Conservation (phyloP, 2,329 filamentous ascomycete species). For the Neofusicoccum sp. region DNA sequence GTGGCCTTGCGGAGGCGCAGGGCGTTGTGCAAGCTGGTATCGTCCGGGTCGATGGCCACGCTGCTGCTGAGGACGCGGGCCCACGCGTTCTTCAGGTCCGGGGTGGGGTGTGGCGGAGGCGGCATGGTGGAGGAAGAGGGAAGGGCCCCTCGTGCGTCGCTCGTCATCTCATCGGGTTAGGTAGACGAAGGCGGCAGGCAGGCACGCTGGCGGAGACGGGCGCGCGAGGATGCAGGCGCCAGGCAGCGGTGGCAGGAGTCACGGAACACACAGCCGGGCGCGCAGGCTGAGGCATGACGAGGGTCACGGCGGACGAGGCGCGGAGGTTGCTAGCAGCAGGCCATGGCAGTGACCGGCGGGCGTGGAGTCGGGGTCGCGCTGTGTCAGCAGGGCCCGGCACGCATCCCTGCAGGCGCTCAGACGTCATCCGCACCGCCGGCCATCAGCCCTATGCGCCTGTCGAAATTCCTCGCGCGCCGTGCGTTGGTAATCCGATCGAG, state of each 20-base stretch:
- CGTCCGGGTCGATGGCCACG: background rate
- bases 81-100: slow-evolving; percentile 9
- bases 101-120: slow-evolving; percentile 5
- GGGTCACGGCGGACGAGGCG: background rate
- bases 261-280: slow-evolving; percentile 1
- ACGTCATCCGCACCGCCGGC: slow-evolving; percentile 9
- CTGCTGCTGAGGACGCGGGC: slow-evolving; percentile 2
- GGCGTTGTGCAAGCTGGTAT: background rate
- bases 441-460: slow-evolving; percentile 8
- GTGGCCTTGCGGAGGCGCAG: slow-evolving; percentile 5
- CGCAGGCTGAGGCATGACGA: slow-evolving; percentile 7
- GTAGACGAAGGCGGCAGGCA: background rate
- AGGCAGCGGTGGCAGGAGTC: background rate
- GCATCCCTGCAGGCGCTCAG: background rate
- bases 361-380: background rate
- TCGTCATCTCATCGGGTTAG: slow-evolving; percentile 20
- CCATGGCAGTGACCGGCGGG: background rate
- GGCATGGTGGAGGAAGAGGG: slow-evolving; percentile 15
- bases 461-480: slow-evolving; percentile 16
- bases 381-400: background rate
- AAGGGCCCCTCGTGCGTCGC: slow-evolving; percentile 9
- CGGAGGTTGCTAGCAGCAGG: slow-evolving; percentile 4
- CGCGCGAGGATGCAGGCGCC: background rate
- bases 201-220: background rate
- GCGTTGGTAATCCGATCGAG: slow-evolving; percentile 9